Base-by-base conservation (phyloP, 768 basidiomycete genomes). In the Podaxis sp. region DNA sequence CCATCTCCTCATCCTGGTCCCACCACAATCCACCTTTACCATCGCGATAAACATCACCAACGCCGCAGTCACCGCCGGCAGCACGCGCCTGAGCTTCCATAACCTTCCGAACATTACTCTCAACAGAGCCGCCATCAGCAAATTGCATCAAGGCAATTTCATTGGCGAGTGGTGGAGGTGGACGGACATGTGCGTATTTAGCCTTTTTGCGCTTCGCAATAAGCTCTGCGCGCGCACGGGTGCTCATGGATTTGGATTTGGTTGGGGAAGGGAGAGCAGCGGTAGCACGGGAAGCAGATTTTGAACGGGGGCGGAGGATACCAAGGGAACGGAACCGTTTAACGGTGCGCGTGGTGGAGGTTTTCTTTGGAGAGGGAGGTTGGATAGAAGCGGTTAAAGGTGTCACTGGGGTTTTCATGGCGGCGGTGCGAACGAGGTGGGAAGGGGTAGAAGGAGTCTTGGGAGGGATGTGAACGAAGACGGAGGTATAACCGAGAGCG, bases 91-190 rank as follows among this genome's bases (percentile, higher is more conserved):
- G 85, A 4, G 77, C 74, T 52, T 82, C 78, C 80, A 87, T 83
- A 38, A 83, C 71, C 11, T 83, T 82, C 63, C 80, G 78, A 51
- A 82, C 78, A 57, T 88, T 82, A 7, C 76, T 72, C 52, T 88
- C 83, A 60, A 84, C 76, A 53, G 70, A 80, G 0, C 90, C 90
- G 22, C 90, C 90, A 46, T 87, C 87, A 11, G 77, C 70, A 63
- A 90, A 84, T 72, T 91, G 90, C 82, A 87, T 84, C 61, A 91
- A 74, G 0, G 84, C 87, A 58, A 90, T 80, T 64, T 90, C 88
- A 59, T 84, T 84, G 3, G 83, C 79, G 54, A 90, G 82, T 2
- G 88, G 81, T 2, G 86, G 80, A 2, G 81, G 80, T 3, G 75
- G 70, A 48, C 74, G 77, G 15, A 74, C 70, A 56, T 73, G 68